Evolutionary conservation across 106 monocot genomes (phyloP).

Genomic region (Amphibolis antarctica): DNA sequence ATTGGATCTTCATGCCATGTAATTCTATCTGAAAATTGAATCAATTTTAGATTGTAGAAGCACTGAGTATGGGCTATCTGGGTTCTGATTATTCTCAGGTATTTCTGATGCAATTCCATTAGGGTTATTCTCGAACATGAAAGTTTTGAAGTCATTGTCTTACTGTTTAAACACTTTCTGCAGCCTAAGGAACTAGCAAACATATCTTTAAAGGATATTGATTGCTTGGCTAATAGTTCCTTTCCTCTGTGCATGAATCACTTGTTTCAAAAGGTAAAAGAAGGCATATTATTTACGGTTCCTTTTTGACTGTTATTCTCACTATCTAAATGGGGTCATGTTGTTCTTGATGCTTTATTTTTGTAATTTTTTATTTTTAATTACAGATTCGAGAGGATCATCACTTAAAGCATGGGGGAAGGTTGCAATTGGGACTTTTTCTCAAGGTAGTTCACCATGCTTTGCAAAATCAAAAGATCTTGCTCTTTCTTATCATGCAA

Average conservation of each 20-base stretch:
- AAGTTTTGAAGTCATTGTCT: background rate
- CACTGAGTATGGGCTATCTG: constrained; percentile 64
- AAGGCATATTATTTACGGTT: background rate
- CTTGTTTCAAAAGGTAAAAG: constrained; percentile 71
- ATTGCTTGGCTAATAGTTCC: constrained; percentile 57
- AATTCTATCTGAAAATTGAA: background rate
- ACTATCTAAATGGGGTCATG: background rate
- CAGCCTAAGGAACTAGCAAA: constrained; percentile 58
- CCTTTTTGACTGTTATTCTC: background rate
- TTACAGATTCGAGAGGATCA: constrained; percentile 72
- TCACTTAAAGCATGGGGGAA: constrained; percentile 95
- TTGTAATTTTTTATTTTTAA: background rate
- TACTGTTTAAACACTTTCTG: constrained; percentile 2
- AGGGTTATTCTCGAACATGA: background rate
- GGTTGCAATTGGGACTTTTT: constrained; percentile 96
- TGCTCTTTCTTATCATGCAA: background rate
- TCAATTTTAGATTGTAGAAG: constrained; percentile 68
- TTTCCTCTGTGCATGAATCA: constrained; percentile 98
- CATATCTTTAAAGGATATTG: constrained; percentile 75
- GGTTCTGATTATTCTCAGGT: constrained; percentile 99
- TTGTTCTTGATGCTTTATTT: background rate
- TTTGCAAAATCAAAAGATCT: background rate
- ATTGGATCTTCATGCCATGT: background rate
- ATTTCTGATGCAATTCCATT: background rate
- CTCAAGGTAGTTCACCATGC: constrained; percentile 47